phyloP scores from a whole-genome alignment of 2,329 filamentous ascomycete genomes.

The Trichoderma gracile region DNA sequence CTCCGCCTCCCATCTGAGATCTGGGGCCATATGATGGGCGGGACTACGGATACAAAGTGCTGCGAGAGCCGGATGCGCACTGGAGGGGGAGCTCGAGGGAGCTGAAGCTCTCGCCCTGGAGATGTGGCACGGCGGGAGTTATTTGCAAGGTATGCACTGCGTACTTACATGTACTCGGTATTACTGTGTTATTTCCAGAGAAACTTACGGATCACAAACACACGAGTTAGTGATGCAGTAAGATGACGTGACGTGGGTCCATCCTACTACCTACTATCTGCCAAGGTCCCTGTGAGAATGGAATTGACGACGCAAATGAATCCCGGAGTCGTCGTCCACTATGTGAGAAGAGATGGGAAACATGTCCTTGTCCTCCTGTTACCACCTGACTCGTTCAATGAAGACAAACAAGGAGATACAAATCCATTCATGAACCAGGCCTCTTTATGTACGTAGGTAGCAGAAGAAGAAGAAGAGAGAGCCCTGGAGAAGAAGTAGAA shows the following conservation, averaged over 20 bases:
- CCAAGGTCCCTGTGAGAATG: not conserved
- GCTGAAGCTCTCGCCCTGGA: not conserved
- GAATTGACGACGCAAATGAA: not conserved
- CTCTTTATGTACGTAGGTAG: not conserved
- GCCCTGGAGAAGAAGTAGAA: too few species aligned
- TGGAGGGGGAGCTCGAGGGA: not conserved
- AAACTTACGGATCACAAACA: not conserved
- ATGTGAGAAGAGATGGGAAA: too few species aligned
- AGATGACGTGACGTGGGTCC: constrained; percentile 19
- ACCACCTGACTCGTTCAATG: too few species aligned
- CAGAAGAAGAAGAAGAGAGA: not conserved
- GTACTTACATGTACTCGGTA: too few species aligned
- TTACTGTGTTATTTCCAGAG: not conserved
- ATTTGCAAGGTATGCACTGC: not conserved
- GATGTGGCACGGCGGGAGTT: too few species aligned
- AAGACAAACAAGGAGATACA: too few species aligned
- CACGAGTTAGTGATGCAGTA: constrained; percentile 9
- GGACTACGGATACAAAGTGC: not conserved
- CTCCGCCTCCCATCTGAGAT: constrained; percentile 13
- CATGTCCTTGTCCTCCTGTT: too few species aligned
- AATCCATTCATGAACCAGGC: too few species aligned
- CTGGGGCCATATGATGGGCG: not conserved
- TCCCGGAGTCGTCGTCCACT: not conserved
- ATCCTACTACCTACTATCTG: not conserved
- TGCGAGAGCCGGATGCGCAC: not conserved